Conservation (phyloP, 176 grass and related monocot species). For the Carex kokanica region DNA sequence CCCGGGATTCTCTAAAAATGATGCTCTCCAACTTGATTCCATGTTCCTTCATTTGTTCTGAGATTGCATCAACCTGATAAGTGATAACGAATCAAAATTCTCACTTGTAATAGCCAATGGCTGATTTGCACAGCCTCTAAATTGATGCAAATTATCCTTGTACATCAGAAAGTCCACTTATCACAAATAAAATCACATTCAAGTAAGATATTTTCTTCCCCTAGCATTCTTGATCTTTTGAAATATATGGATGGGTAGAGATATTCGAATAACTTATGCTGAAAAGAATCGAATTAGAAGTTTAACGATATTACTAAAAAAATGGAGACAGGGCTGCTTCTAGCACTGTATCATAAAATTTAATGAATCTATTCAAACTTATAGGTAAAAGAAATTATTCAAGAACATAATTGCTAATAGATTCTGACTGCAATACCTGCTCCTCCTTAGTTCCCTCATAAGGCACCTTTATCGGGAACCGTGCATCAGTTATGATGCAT, state of each 20-base stretch:
- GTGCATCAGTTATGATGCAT: constrained; percentile 78
- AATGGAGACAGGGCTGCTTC: background rate
- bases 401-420: background rate
- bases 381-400: background rate
- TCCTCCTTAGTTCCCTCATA: constrained; percentile 83
- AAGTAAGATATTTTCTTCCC: background rate
- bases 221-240: no score
- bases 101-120: background rate
- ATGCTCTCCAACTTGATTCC: constrained; percentile 70
- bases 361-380: background rate
- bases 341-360: background rate
- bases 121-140: background rate
- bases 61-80: constrained; percentile 60
- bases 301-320: background rate
- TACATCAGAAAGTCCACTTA: background rate
- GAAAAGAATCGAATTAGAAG: background rate
- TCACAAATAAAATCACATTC: background rate
- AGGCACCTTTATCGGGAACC: constrained; percentile 63
- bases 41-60: constrained; percentile 72
- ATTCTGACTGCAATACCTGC: constrained; percentile 29
- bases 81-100: background rate
- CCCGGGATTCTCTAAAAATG: constrained; percentile 59
- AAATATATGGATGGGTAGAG: no score
- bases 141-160: background rate
- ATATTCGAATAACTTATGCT: background rate